Base-by-base conservation (phyloP, 1,284 basidiomycete genomes). In the Puccinia triticina region DNA sequence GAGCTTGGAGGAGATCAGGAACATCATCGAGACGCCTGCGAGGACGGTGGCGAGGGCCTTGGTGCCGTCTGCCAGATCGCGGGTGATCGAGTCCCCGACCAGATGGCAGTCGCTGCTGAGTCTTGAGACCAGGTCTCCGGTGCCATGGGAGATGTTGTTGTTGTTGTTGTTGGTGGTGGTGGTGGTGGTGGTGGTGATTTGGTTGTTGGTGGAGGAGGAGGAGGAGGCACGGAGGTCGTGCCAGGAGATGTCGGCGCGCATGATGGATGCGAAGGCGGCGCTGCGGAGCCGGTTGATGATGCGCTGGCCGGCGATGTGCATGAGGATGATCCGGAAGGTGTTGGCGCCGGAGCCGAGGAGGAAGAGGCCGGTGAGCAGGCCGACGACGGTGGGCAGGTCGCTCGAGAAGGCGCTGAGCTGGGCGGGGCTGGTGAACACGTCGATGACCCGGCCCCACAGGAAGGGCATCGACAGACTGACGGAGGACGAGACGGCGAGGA, bases 1-100 rank as follows among this genome's bases (percentile, higher is more conserved):
- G 82, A 99, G 88, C 80, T 92, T 92, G 0, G 94, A 93, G 0
- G 95, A 98, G 83, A 98, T 91, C 88, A 93, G 96, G 85, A 98
- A 92, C 96, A 99, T 99, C 80, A 95, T 94, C 59, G 93, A 93
- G 84, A 98, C 94, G 71, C 95, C 95, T 84, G 94, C 94, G 8
- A 92, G 91, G 46, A 94, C 93, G 89, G 95, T 95, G 50, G 96
- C 93, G 59, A 94, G 87, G 0, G 95, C 92, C 79, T 88, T 88
- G 79, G 97, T 88, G 16, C 95, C 95, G 87, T 98, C 95, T 21
- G 93, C 95, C 57, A 98, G 90, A 85, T 98, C 96, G 86, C 93
- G 92, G 0, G 95, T 97, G 4, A 98, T 90, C 80, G 93, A 94
- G 88, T 98, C 96, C 59, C 97, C 97, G 59, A 99, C 93, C 83